Conservation (phyloP, 441 rosid species). For the Brassica hybrid region DNA sequence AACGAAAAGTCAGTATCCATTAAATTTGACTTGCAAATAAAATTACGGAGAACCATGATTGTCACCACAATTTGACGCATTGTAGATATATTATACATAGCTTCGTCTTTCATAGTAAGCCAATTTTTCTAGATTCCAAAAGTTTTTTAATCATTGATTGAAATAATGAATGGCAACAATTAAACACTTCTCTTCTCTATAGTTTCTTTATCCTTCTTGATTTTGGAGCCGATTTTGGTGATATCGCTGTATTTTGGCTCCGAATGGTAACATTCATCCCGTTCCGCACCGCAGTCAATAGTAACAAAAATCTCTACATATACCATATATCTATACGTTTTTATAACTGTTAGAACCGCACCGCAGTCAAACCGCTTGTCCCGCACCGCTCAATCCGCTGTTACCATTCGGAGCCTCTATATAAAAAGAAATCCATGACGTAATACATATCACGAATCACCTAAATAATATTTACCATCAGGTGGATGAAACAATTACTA, state of each 20-base stretch:
- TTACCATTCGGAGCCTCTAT: no score
- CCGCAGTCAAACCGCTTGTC: no score
- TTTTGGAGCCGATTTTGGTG: not conserved
- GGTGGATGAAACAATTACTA: not conserved
- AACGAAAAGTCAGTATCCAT: not conserved
- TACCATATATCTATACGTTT: no score
- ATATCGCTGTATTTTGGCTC: not conserved
- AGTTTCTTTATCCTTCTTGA: not conserved
- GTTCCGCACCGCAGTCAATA: no score
- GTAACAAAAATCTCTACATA: no score
- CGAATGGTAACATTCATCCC: no score
- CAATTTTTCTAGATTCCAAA: not conserved
- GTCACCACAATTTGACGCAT: not conserved
- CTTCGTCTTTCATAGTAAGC: not conserved
- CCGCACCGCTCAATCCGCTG: no score
- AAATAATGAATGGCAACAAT: not conserved
- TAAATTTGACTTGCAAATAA: not conserved
- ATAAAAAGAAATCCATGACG: not conserved
- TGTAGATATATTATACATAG: not conserved
- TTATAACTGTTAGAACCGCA: no score
- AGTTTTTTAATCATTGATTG: not conserved
- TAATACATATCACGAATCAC: no score
- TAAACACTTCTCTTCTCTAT: not conserved
- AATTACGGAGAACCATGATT: not conserved
- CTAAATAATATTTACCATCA: not conserved